Base-by-base conservation (phyloP, 2,329 filamentous ascomycete genomes). In the Neonectria punicea region DNA sequence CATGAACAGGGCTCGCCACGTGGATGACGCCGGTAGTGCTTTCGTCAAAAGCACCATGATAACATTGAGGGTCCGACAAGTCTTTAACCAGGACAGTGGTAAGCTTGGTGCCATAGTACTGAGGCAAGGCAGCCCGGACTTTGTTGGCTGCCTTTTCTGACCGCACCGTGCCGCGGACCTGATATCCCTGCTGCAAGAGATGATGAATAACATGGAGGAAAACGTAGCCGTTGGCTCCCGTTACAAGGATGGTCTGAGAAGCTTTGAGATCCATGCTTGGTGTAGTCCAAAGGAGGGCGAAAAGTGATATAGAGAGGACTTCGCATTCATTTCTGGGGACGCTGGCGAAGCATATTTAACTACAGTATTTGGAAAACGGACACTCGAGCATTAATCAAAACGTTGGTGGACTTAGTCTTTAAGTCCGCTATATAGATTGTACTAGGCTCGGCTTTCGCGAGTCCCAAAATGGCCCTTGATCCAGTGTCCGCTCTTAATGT, bases 1-100 rank as follows among this genome's bases (percentile, higher is more conserved):
- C 86, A 72, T 28, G 22, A 4, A 49, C 25, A 28, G 46, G 46
- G 13, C 22, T 28, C 6, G 46, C 46, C 22, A 25, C 14, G 22
- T 49, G 46, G 16, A 49, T 47, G 11, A 47, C 20, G 20, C 20
- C 32, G 32, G 44, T 22, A 6, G 22, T 47, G 2, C 11, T n/a
- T 10, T 47, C 32, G 44, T 47, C 20, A 47, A 47, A 34, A 9
- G 18, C 44, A 25, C 4, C 44, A 20, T 22, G 20, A 20, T 47
- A 47, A 10, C 13, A 25, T 6, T 28, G 10, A 2, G 44, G 44
- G 11, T 47, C 10, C 10, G 20, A 5, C 20, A 47, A 6, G 14
- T 47, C 44, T 4, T 20, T 25, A 1, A 47, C 44, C 4, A 47
- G 11, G 44, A 25, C 20, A 3, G 20, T 47, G 3, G 22, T 22